A percentile compares a stretch with the other conserved stretches of the same genome.
Evolutionary conservation across 805 yeast genomes (phyloP).

Genomic region (Priceomyces fermenticarens): DNA sequence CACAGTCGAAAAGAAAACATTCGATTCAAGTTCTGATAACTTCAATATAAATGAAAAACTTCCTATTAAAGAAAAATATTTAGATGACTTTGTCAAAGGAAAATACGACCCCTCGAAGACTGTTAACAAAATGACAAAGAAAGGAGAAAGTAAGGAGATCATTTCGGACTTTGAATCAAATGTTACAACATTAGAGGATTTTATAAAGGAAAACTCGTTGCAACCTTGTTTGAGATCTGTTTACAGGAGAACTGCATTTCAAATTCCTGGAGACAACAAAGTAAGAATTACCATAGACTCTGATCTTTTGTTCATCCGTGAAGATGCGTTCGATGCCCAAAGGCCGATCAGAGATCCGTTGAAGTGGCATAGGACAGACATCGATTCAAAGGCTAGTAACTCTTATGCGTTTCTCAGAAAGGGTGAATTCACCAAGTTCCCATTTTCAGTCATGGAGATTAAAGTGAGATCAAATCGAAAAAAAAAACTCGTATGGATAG

Average conservation of each 20-base stretch:
- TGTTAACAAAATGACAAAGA: conserved; percentile 59
- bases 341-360: conserved; percentile 88
- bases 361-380: conserved; percentile 89
- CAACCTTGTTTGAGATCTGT: conserved; percentile 86
- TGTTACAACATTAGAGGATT: conserved; percentile 58
- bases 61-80: conserved; percentile 73
- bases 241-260: conserved; percentile 92
- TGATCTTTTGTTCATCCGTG: conserved; percentile 82
- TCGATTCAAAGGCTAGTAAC: conserved; percentile 71
- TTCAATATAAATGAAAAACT: conserved; percentile 62
- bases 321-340: conserved; percentile 79
- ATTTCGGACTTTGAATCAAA: conserved; percentile 52
- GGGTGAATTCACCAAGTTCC: conserved; percentile 83
- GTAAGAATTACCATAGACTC: conserved; percentile 89
- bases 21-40: conserved; percentile 52
- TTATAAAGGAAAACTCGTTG: conserved; percentile 61
- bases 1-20: conserved; percentile 73
- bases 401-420: conserved; percentile 74
- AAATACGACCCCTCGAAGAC: conserved; percentile 46
- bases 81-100: conserved; percentile 67
- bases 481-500: conserved; percentile 70
- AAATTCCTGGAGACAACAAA: conserved; percentile 95
- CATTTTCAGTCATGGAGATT: conserved; percentile 85
- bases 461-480: conserved; percentile 46
- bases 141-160: conserved; percentile 52